Percentiles rank a stretch among this genome's conserved stretches.
Conservation (phyloP, 345 rosid genomes). For the Salix viminalis region DNA sequence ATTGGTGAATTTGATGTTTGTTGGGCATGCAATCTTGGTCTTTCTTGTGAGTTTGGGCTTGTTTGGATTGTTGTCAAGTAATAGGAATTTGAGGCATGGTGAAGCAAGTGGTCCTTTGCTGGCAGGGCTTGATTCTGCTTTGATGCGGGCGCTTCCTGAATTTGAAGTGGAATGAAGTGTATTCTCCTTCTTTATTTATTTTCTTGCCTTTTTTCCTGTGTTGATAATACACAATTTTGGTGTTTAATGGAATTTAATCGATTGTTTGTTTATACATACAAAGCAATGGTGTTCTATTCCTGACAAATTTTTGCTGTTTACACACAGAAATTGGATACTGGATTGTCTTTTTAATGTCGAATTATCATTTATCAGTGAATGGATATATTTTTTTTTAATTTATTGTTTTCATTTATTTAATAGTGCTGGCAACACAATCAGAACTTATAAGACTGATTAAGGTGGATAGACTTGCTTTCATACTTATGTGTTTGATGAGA, state of each 20-base stretch:
- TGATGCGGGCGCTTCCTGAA: slow-evolving; percentile 23
- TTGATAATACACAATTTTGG: slow-evolving; percentile 10
- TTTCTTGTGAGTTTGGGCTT: slow-evolving; percentile 29
- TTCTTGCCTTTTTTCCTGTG: not conserved
- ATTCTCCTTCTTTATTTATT: not conserved
- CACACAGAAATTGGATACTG: not conserved
- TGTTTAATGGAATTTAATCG: slow-evolving; percentile 6
- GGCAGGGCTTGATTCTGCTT: slow-evolving; percentile 27
- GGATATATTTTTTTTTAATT: not conserved
- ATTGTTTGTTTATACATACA: not conserved
- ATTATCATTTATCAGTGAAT: not conserved
- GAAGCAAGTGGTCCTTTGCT: slow-evolving; percentile 45
- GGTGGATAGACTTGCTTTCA: not conserved
- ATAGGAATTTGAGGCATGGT: slow-evolving; percentile 30
- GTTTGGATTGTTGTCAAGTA: slow-evolving; percentile 34
- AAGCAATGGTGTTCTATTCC: not conserved
- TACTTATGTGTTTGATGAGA: not conserved
- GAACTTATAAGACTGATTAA: not conserved
- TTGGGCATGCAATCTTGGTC: slow-evolving; percentile 40
- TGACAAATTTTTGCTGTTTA: not conserved
- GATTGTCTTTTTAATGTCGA: not conserved
- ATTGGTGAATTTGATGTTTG: slow-evolving; percentile 51
- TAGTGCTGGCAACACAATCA: not conserved
- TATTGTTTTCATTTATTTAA: not conserved
- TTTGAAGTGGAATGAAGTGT: slow-evolving; percentile 42